These are phyloP conservation scores for Rhynchosporium secalis DNA, from an alignment of 2,329 filamentous ascomycete species.

Conservation along the genomic window DNA sequence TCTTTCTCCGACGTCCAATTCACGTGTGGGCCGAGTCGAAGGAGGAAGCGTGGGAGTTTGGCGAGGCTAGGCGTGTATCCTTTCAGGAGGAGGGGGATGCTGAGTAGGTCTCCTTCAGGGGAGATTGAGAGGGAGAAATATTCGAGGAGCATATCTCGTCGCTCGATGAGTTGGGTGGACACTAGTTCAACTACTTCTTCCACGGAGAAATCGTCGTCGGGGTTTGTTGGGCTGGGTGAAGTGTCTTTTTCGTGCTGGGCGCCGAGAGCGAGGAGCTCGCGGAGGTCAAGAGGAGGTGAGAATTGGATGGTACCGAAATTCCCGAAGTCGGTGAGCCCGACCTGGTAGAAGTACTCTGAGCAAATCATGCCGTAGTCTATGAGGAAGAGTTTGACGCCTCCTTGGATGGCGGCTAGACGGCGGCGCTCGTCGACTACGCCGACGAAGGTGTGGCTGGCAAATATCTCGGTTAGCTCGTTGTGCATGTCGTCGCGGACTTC, in stretches of 20 bases:
- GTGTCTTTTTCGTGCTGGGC: constrained; percentile 67
- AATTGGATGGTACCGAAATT: constrained; percentile 89
- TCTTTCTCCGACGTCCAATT: constrained; percentile 81
- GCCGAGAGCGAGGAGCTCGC: constrained; percentile 70
- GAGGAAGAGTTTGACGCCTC: constrained; percentile 87
- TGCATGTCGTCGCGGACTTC: constrained; percentile 81
- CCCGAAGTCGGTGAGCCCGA: constrained; percentile 91
- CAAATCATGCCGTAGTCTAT: constrained; percentile 88
- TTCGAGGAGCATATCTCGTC: constrained; percentile 83
- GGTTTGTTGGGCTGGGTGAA: constrained; percentile 36
- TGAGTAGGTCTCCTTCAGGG: constrained; percentile 71
- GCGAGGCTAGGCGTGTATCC: constrained; percentile 83
- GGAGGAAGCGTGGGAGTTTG: constrained; percentile 85
- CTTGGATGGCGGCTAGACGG: constrained; percentile 88
- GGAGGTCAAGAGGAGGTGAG: constrained; percentile 70
- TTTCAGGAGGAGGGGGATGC: constrained; percentile 82
- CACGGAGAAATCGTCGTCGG: constrained; percentile 59
- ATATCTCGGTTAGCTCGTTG: constrained; percentile 80
- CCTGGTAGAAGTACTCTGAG: constrained; percentile 92
- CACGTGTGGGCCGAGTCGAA: constrained; percentile 84
- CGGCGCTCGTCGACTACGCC: constrained; percentile 86
- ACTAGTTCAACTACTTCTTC: constrained; percentile 66
- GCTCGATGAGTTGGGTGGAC: constrained; percentile 66
- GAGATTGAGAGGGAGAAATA: constrained; percentile 90
- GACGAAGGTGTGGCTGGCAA: constrained; percentile 87